Evolutionary conservation across 208 protist genomes (phyloP).

Genomic region (Naegleria fowleri): DNA sequence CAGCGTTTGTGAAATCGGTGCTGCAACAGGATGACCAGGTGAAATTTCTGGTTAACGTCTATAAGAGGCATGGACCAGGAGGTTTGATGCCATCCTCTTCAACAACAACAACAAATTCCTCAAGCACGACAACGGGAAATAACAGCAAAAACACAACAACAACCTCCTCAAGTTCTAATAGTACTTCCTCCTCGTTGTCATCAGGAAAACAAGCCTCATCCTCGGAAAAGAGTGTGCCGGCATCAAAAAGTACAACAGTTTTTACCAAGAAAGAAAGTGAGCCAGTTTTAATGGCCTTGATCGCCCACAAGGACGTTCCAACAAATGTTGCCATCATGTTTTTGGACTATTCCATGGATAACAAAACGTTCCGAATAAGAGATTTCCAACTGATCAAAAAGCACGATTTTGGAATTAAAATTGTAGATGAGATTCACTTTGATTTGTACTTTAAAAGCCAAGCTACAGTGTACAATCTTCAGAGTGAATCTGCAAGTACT

Average conservation of each 20-base stretch:
- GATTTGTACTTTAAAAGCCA: slow-evolving; percentile 11
- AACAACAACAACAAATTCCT: too few species aligned
- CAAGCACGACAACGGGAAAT: too few species aligned
- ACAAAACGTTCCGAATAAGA: background rate
- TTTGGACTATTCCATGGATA: background rate
- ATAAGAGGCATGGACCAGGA: too few species aligned
- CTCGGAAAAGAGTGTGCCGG: background rate
- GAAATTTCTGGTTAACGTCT: too few species aligned
- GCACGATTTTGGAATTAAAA: slow-evolving; percentile 6
- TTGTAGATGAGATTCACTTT: slow-evolving; percentile 7
- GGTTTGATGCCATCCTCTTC: too few species aligned
- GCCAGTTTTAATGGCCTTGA: background rate
- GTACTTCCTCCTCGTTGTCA: too few species aligned
- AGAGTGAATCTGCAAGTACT: background rate
- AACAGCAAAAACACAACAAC: too few species aligned
- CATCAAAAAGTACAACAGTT: background rate
- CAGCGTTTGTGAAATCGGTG: too few species aligned
- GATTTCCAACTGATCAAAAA: background rate
- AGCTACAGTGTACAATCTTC: background rate
- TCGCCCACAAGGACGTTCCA: background rate
- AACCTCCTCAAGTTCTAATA: too few species aligned
- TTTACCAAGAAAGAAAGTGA: background rate
- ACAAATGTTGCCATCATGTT: background rate
- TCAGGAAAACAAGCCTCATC: too few species aligned
- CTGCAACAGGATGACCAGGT: too few species aligned